Evolutionary conservation across 1,284 basidiomycete species (phyloP), one percentile per base, ranked within the genome.

Genomic region (Cerrena zonata): DNA sequence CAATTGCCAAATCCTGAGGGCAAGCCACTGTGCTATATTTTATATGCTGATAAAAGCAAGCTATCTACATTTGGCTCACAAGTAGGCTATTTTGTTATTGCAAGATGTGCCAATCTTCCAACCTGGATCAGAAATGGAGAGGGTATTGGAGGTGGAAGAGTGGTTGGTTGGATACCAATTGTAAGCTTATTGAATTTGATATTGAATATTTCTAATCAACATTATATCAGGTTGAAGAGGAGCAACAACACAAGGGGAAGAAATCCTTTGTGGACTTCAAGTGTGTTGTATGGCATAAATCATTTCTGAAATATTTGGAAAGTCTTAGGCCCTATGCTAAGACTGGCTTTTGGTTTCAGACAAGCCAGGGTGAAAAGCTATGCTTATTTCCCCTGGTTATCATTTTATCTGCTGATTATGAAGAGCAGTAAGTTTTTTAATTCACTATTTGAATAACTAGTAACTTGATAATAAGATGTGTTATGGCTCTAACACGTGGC

Each of bases 1-100:
- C 27, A 37, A 21, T 30, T 66, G 4, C 60, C 60, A 22, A n/a
- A 25, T n/a, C n/a, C n/a, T 13, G 59, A 53, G 22, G 58, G 45
- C 26, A 64, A 64, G 30, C 59, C 61, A 0, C 37, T 69, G 0
- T 58, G 50, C 1, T 60, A 62, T 40, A 59, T 66, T 13, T 19
- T 78, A 1, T 78, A 75, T 65, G 70, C 72, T 5, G 70, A 77
- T 50, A 77, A 75, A 49, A 68, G 69, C 1, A 65, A 68, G 19
- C 56, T 77, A 0, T 76, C 72, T 0, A 66, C 65, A 2, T 76
- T 76, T 58, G 71, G 72, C 0, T 72, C 64, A 0, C 61, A 51
- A 3, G 72, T 70, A 44, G 74, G 65, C 0, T 74, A 77, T 58
- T 72, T 74, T 0, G 65, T 77, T 0, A 56, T 76, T 13, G 69